phyloP scores from a whole-genome alignment of 352 stramenopile genomes.

The Pythium scleroteichum region DNA sequence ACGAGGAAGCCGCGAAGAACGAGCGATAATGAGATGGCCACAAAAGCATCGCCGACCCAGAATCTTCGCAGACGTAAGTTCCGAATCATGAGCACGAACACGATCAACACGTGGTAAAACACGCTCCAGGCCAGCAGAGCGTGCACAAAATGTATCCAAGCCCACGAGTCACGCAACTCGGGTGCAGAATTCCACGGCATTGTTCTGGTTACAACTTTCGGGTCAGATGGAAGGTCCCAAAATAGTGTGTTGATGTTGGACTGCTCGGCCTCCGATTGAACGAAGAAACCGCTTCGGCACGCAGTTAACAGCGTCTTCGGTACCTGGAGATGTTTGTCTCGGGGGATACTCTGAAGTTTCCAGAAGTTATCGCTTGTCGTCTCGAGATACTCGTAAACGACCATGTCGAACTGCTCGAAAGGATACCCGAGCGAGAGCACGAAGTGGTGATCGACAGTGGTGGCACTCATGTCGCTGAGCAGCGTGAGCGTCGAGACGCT shows the following conservation, averaged over 20 bases:
- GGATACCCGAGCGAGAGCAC: slow-evolving; percentile 22
- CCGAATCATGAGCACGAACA: slow-evolving; percentile 36
- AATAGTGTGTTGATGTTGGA: slow-evolving; percentile 21
- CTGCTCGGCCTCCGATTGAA: slow-evolving; percentile 7
- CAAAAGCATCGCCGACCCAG: slow-evolving; percentile 48
- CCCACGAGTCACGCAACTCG: slow-evolving; percentile 20
- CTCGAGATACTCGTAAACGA: slow-evolving; percentile 10
- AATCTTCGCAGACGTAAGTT: slow-evolving; percentile 31
- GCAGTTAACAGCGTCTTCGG: slow-evolving; percentile 1
- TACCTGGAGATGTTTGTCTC: not conserved
- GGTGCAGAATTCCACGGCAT: not conserved
- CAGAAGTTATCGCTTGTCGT: slow-evolving; percentile 15
- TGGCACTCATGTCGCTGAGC: not conserved
- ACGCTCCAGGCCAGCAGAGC: slow-evolving; percentile 31
- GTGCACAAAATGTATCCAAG: slow-evolving; percentile 35
- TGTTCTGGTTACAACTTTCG: slow-evolving; percentile 1
- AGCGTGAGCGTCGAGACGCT: slow-evolving; percentile 10
- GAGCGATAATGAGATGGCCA: slow-evolving; percentile 35
- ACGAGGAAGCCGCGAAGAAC: slow-evolving; percentile 36
- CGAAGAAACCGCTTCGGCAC: slow-evolving; percentile 21
- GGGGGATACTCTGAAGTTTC: slow-evolving; percentile 18
- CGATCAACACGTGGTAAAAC: slow-evolving; percentile 30
- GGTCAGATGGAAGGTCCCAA: slow-evolving; percentile 15
- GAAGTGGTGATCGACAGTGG: slow-evolving; percentile 12
- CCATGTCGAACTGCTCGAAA: slow-evolving; percentile 14